phyloP scores from a whole-genome alignment of 2,329 filamentous ascomycete species.

The Fusarium sp. region DNA sequence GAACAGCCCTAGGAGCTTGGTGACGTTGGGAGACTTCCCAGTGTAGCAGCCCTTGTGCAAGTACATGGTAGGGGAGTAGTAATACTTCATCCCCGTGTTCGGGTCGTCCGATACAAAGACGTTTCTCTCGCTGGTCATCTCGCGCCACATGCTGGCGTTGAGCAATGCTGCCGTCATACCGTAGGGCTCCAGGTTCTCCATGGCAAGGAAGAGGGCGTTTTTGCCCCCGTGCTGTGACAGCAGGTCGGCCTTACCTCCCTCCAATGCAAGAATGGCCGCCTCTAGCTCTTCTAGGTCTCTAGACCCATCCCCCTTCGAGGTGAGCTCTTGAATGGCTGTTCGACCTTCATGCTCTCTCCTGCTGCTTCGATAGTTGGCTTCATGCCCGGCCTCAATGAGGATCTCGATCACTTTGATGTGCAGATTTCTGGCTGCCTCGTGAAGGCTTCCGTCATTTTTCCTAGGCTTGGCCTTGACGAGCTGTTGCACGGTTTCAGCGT shows the following conservation, averaged over 20 bases:
- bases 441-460: slow-evolving; percentile 15
- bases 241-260: background rate
- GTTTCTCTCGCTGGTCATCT: slow-evolving; percentile 3
- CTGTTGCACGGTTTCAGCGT: background rate
- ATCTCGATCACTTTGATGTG: slow-evolving; percentile 3
- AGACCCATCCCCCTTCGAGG: background rate
- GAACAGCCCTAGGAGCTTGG: background rate
- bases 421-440: slow-evolving; percentile 23
- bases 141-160: slow-evolving; percentile 5
- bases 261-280: slow-evolving; percentile 7
- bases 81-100: background rate
- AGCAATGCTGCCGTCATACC: slow-evolving; percentile 4
- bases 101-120: background rate
- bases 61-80: slow-evolving; percentile 18
- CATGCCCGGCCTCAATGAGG: slow-evolving; percentile 14
- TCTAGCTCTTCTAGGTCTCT: background rate
- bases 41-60: background rate
- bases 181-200: slow-evolving; percentile 11
- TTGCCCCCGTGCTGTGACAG: slow-evolving; percentile 4
- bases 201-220: slow-evolving; percentile 15
- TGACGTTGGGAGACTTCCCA: background rate
- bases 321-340: slow-evolving; percentile 17
- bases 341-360: background rate
- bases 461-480: slow-evolving; percentile 5
- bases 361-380: slow-evolving; percentile 6